Percentiles rank a stretch among this genome's conserved stretches.
These are phyloP conservation scores for Setomelanomma holmii DNA, from an alignment of 2,329 filamentous ascomycete species.

Conservation along the genomic window DNA sequence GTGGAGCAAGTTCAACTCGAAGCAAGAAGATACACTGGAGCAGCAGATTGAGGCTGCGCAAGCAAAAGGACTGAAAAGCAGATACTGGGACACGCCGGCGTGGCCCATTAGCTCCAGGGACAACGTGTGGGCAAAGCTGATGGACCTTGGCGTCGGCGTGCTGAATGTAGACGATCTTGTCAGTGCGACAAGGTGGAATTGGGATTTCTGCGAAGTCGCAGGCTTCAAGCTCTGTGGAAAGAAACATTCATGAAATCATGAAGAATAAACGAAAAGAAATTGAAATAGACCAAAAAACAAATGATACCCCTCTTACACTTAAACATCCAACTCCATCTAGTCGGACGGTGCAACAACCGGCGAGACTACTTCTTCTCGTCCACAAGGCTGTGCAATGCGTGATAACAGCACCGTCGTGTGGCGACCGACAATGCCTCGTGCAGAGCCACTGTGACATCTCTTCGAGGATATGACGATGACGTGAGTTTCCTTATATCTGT, in stretches of 20 bases:
- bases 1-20: conserved; percentile 14
- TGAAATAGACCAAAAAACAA: neutral
- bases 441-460: too few species aligned
- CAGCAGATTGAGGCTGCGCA: conserved; percentile 29
- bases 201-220: conserved; percentile 35
- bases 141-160: conserved; percentile 19
- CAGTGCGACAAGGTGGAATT: conserved; percentile 33
- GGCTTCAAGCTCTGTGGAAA: conserved; percentile 34
- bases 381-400: too few species aligned
- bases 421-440: too few species aligned
- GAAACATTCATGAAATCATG: neutral
- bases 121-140: conserved; percentile 26
- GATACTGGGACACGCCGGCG: conserved; percentile 32
- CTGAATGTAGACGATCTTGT: conserved; percentile 31
- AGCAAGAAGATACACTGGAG: conserved; percentile 22
- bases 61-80: conserved; percentile 25
- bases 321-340: too few species aligned
- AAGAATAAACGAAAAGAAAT: neutral
- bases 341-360: too few species aligned
- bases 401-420: too few species aligned
- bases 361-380: too few species aligned
- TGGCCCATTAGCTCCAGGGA: conserved; percentile 31
- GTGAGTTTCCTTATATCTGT: too few species aligned
- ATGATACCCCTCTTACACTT: too few species aligned
- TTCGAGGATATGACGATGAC: too few species aligned